Evolutionary conservation across 345 rosid species (phyloP).

Genomic region (Gossypium sturtianum): DNA sequence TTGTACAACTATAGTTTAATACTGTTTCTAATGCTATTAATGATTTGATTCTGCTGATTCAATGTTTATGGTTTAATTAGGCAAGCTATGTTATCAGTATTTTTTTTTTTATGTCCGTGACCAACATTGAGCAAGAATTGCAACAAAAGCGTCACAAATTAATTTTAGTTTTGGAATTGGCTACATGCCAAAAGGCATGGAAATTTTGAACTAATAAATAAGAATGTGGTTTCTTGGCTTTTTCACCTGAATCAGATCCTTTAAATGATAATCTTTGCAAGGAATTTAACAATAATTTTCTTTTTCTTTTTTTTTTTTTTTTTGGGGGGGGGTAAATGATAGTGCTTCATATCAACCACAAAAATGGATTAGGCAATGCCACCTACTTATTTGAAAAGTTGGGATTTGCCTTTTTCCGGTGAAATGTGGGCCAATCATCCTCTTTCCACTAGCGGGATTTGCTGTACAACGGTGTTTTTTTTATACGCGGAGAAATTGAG

Average conservation of each 20-base stretch:
- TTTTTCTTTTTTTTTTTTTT: no score
- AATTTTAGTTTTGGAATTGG: no score
- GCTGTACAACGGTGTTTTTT: not conserved
- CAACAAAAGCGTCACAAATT: no score
- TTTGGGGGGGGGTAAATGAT: no score
- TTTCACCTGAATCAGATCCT: not conserved
- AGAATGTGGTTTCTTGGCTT: no score
- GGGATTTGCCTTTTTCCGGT: not conserved
- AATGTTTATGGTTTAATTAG: not conserved
- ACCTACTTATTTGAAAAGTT: not conserved
- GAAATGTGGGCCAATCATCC: not conserved
- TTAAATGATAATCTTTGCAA: not conserved
- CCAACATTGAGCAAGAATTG: no score
- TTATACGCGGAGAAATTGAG: not conserved
- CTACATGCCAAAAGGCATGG: not conserved
- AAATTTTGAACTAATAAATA: not conserved
- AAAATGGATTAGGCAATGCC: not conserved
- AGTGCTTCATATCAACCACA: not conserved
- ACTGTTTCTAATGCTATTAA: not conserved
- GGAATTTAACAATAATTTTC: no score
- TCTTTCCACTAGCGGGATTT: not conserved
- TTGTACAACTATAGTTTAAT: constrained; percentile 6
- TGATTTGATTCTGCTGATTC: not conserved
- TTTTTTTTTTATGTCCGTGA: no score
- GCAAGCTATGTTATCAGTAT: not conserved